phyloP scores from a whole-genome alignment of 495 filamentous ascomycete species.

The Extremus antarcticus region DNA sequence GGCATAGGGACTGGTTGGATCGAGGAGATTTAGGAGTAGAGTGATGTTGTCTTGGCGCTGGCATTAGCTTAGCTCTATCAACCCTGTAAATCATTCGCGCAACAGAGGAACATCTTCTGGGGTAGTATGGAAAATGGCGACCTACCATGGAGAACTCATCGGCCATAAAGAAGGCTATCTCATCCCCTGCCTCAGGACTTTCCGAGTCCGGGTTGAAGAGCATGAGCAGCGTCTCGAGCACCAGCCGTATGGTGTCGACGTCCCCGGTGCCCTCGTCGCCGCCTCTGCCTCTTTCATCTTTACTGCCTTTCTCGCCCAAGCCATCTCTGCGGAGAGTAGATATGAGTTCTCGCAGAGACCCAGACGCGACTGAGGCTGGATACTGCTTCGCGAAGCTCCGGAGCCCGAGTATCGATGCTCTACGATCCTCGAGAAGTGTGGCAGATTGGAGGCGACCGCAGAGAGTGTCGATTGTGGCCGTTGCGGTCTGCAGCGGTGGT shows the following conservation, averaged over 20 bases:
- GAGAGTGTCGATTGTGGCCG: slow-evolving; percentile 81
- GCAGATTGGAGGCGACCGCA: slow-evolving; percentile 76
- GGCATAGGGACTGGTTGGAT: slow-evolving; percentile 38
- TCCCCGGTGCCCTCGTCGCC: slow-evolving; percentile 47
- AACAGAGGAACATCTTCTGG: neutral
- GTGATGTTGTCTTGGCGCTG: slow-evolving; percentile 95
- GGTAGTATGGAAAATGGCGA: neutral
- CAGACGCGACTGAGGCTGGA: slow-evolving; percentile 91
- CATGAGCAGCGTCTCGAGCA: slow-evolving; percentile 88
- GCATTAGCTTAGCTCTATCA: slow-evolving; percentile 35
- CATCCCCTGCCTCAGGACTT: slow-evolving; percentile 88
- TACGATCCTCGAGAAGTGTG: slow-evolving; percentile 84
- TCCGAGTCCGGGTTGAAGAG: slow-evolving; percentile 68
- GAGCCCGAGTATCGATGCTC: slow-evolving; percentile 82
- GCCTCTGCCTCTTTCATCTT: slow-evolving; percentile 2
- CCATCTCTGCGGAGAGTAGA: slow-evolving; percentile 72
- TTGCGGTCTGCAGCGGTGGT: slow-evolving; percentile 60
- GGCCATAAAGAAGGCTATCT: slow-evolving; percentile 91
- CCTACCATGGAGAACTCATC: slow-evolving; percentile 93
- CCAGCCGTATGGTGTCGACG: slow-evolving; percentile 90
- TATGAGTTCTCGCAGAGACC: slow-evolving; percentile 76
- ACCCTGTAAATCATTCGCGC: neutral
- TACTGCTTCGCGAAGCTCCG: slow-evolving; percentile 93
- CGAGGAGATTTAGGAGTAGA: slow-evolving; percentile 76
- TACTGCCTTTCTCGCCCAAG: slow-evolving; percentile 35